These are phyloP conservation scores for Boletus sp. DNA, from an alignment of 768 basidiomycete species.

Conservation along the genomic window DNA sequence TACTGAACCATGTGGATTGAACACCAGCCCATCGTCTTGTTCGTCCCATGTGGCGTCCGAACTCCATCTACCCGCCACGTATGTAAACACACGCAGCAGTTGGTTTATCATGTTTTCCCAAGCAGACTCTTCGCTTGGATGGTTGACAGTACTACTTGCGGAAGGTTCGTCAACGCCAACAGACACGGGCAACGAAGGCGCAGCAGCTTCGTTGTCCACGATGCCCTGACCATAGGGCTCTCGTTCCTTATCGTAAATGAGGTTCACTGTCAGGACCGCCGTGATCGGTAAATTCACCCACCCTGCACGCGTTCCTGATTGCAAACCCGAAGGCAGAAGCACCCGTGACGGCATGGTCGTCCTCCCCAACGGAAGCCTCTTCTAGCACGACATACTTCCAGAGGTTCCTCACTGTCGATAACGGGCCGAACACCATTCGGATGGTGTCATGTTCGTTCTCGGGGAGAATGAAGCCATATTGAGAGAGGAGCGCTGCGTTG, in stretches of 20 bases:
- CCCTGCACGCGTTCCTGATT: conserved; percentile 30
- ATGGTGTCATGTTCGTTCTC: conserved; percentile 68
- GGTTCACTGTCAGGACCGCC: conserved; percentile 16
- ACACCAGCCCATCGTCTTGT: conserved; percentile 23
- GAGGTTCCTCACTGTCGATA: conserved; percentile 11
- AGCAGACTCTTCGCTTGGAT: conserved; percentile 7
- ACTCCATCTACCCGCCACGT: conserved; percentile 22
- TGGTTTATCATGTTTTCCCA: conserved; percentile 14
- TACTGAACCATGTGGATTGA: conserved; percentile 24
- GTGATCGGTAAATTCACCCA: conserved; percentile 22
- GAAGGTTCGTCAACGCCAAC: conserved; percentile 1
- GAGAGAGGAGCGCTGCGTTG: conserved; percentile 64
- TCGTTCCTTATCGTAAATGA: conserved; percentile 25
- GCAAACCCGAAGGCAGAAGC: conserved; percentile 8
- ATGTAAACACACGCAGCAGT: conserved; percentile 19
- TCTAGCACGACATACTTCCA: conserved; percentile 13
- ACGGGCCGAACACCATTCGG: conserved; percentile 29
- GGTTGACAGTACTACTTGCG: neutral
- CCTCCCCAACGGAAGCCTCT: conserved; percentile 1
- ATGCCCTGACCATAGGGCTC: conserved; percentile 19
- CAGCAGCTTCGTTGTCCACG: conserved; percentile 6
- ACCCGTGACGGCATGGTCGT: conserved; percentile 18
- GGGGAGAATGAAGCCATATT: conserved; percentile 76
- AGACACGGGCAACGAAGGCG: conserved; percentile 2
- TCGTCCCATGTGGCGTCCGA: conserved; percentile 29